These are phyloP conservation scores for Apium graveolens DNA, from an alignment of 129 eudicot genomes.

Conservation along the genomic window DNA sequence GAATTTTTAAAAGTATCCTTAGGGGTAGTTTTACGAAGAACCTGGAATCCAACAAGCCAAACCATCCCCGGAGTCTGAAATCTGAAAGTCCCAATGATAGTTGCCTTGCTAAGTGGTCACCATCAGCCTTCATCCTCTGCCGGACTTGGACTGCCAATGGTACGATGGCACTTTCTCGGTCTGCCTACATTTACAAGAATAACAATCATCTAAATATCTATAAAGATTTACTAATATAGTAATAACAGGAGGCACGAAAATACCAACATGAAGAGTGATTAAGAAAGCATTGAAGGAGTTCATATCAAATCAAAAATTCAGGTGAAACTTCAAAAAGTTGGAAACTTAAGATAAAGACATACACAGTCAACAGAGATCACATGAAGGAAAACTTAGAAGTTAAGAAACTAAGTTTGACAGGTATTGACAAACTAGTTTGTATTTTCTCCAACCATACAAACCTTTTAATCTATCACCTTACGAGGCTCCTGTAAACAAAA, in stretches of 20 bases:
- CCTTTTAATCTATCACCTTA: not conserved
- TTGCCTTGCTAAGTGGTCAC: slow-evolving; percentile 1
- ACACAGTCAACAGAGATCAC: not conserved
- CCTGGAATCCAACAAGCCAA: not conserved
- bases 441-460: not conserved
- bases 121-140: not conserved
- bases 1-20: not conserved
- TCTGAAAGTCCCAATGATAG: not conserved
- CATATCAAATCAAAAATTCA: not conserved
- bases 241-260: not conserved
- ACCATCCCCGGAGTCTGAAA: not conserved
- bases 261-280: not conserved
- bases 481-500: not conserved
- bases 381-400: too few relatives aligned
- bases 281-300: not conserved
- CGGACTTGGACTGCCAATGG: not conserved
- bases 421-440: not conserved
- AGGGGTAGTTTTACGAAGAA: not conserved
- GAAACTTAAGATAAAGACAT: not conserved
- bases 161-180: not conserved
- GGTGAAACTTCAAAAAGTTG: not conserved
- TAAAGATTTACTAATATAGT: not conserved
- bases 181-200: not conserved
- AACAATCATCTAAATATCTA: not conserved
- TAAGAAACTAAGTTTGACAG: not conserved